Evolutionary conservation across 1,139 yeast genomes (phyloP), one percentile per base, ranked within the genome.

Genomic region (Candida sanyaensis): DNA sequence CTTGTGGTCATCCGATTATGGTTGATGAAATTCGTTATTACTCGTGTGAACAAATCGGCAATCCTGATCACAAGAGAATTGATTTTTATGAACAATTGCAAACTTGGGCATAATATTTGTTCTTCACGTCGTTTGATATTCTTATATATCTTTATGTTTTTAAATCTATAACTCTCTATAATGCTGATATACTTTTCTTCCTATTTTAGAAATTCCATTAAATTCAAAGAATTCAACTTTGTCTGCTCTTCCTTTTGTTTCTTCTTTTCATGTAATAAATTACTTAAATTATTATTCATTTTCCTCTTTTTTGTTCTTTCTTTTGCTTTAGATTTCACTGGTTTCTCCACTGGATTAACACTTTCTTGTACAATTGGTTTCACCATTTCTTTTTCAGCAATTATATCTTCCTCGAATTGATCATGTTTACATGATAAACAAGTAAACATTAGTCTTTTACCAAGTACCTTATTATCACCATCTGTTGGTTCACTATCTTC

Each of bases 1-100:
- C 75, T 1, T 78, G 83, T 61, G 81, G 79, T 2, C 79, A 76
- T 50, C 77, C 80, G 23, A 59, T 60, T n/a, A 69, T 77, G 75
- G 75, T 70, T 39, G 88, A 83, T 61, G 73, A 71, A 38, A 60
- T 78, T 9, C 75, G 75, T 49, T 60, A 61, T 13, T 58, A 62
- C 1, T 69, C 68, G 24, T 67, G 63, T 11, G 47, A 60, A 34
- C 56, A 63, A 44, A 57, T 69, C 9, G 60, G 53, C 43, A 56
- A 63, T 28, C 47, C 61, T 1, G 57, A 60, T 2, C 56, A 56
- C 9, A 49, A 50, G 10, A 42, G 42, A 28, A 29, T 50, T n/a
- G 44, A 50, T 37, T 50, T 37, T 37, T 50, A 45, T 24, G 50
- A 50, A 37, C 50, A 45, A 37, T 28, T 47, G 7, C 48, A 47